Evolutionary conservation across 257 asterid species (phyloP).

Genomic region (Fraxinus pennsylvanica): DNA sequence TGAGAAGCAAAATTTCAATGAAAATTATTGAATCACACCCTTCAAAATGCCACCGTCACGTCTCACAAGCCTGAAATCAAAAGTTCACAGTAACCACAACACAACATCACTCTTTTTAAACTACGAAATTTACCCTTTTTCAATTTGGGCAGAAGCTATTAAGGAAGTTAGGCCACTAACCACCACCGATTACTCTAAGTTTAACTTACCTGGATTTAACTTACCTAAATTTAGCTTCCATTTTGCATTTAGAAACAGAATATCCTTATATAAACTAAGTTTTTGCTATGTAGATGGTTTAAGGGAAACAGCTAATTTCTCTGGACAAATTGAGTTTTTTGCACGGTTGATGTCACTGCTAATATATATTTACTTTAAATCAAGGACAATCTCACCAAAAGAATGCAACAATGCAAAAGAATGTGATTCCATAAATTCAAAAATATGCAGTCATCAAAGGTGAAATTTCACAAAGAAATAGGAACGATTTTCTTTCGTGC

Average conservation of each 20-base stretch:
- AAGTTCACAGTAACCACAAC: no score
- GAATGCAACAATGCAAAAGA: not conserved
- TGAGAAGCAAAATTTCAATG: no score
- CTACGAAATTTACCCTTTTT: no score
- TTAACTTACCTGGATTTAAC: no score
- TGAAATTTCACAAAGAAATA: not conserved
- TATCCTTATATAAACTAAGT: not conserved
- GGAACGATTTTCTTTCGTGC: not conserved
- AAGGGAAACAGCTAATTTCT: not conserved
- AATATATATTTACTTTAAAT: no score
- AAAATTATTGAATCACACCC: no score
- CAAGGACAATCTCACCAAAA: not conserved
- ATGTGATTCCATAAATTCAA: conserved; percentile 6
- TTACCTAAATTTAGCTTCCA: not conserved
- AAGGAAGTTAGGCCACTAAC: no score
- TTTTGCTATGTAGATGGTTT: not conserved
- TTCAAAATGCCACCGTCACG: no score
- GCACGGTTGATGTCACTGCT: not conserved
- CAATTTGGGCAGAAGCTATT: no score
- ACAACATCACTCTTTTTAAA: no score
- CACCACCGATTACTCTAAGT: not conserved
- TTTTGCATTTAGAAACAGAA: not conserved
- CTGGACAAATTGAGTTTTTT: not conserved
- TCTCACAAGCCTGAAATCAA: no score
- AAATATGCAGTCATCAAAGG: conserved; percentile 4